Conservation (phyloP, 176 grass and related monocot species). For the Pharus latifolius region DNA sequence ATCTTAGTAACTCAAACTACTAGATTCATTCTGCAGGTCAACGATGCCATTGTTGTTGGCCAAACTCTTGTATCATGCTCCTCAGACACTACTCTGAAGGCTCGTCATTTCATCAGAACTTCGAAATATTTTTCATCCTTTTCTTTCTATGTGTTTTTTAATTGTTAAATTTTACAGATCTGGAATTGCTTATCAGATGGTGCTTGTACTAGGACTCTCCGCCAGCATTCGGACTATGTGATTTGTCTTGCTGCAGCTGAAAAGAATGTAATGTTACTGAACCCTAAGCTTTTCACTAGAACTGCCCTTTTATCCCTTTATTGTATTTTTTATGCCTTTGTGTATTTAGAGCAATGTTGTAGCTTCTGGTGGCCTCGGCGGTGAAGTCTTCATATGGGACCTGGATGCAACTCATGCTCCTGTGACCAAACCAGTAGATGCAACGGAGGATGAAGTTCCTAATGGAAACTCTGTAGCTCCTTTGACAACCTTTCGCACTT, state of each 20-base stretch:
- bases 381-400: constrained; percentile 98
- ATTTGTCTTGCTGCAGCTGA: constrained; percentile 80
- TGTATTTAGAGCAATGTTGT: constrained; percentile 77
- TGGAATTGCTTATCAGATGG: constrained; percentile 92
- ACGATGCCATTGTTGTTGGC: constrained; percentile 82
- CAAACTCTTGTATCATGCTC: constrained; percentile 95
- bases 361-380: constrained; percentile 85
- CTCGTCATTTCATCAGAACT: constrained; percentile 14
- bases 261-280: constrained; percentile 65
- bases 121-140: neutral
- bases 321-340: constrained; percentile 22
- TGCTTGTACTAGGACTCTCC: constrained; percentile 74
- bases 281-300: neutral
- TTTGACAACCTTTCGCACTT: constrained; percentile 52
- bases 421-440: constrained; percentile 55
- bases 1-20: too few species aligned
- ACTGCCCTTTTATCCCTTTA: neutral
- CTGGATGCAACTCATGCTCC: constrained; percentile 76
- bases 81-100: constrained; percentile 96
- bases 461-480: constrained; percentile 62
- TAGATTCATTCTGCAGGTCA: constrained; percentile 72
- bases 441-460: constrained; percentile 60
- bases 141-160: neutral
- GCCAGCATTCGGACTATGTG: constrained; percentile 93
- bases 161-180: constrained; percentile 36